phyloP scores from a whole-genome alignment of 2,329 filamentous ascomycete species.

The Pseudocercospora musae region DNA sequence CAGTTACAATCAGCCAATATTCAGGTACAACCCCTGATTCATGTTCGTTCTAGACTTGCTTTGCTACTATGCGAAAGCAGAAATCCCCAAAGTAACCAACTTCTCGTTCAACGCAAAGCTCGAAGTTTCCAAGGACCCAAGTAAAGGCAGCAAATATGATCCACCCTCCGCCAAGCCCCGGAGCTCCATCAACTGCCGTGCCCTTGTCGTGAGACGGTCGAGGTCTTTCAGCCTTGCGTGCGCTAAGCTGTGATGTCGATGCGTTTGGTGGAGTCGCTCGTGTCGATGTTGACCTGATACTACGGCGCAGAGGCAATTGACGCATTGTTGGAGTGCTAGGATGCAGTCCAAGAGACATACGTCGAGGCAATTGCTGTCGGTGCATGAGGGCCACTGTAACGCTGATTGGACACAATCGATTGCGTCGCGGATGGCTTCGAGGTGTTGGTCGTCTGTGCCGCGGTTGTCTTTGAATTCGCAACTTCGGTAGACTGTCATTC shows the following conservation, averaged over 20 bases:
- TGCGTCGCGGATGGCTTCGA: not conserved
- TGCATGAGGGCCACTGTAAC: not conserved
- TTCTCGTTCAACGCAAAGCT: not conserved
- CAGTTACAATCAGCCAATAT: no score
- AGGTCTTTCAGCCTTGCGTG: not conserved
- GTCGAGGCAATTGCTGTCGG: not conserved
- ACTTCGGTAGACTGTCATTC: not conserved
- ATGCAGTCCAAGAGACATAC: constrained; percentile 1
- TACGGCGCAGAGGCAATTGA: not conserved
- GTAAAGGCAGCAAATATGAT: not conserved
- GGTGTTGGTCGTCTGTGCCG: constrained; percentile 1
- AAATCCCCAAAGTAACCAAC: not conserved
- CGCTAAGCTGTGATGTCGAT: not conserved
- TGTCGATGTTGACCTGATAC: not conserved
- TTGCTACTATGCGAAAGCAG: no score
- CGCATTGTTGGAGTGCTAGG: constrained; percentile 1
- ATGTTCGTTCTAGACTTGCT: no score
- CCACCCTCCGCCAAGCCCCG: not conserved
- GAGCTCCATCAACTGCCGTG: not conserved
- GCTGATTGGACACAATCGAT: not conserved
- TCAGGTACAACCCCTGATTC: no score
- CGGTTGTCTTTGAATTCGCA: constrained; percentile 1
- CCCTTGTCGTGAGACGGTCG: not conserved
- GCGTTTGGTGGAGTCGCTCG: not conserved
- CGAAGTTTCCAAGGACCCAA: not conserved